A percentile compares a stretch with the other conserved stretches of the same genome.
phyloP scores from a whole-genome alignment of 352 stramenopile species.

The Phytophthora tubulina region DNA sequence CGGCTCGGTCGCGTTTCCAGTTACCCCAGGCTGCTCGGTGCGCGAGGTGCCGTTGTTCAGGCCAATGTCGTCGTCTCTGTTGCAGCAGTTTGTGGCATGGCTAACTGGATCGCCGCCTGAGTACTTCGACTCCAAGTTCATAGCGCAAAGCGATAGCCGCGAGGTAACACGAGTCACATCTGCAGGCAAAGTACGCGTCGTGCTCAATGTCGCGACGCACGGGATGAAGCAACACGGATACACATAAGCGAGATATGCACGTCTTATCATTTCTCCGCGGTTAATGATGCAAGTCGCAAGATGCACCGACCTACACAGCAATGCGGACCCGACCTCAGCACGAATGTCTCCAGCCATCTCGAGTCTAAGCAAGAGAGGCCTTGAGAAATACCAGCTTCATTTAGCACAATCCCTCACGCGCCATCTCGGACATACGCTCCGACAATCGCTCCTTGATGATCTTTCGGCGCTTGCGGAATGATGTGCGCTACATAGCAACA shows the following conservation, averaged over 20 bases:
- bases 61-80: conserved; percentile 83
- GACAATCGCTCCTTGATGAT: conserved; percentile 82
- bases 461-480: conserved; percentile 83
- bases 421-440: conserved; percentile 78
- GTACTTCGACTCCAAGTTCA: conserved; percentile 91
- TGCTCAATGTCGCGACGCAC: conserved; percentile 70
- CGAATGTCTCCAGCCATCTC: conserved; percentile 3
- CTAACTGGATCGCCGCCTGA: conserved; percentile 87
- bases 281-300: conserved; percentile 39
- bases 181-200: conserved; percentile 58
- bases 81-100: conserved; percentile 92
- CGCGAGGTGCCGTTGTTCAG: conserved; percentile 89
- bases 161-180: conserved; percentile 77
- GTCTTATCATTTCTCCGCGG: conserved; percentile 38
- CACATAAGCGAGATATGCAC: conserved; percentile 28
- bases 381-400: conserved; percentile 1
- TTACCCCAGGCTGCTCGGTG: conserved; percentile 59
- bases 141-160: conserved; percentile 73
- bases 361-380: conserved; percentile 13
- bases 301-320: conserved; percentile 25
- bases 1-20: conserved; percentile 89
- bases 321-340: no score
- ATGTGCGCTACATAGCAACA: conserved; percentile 59
- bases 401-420: conserved; percentile 81
- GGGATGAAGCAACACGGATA: conserved; percentile 69